Percentiles rank a stretch among this genome's conserved stretches.
Evolutionary conservation across 208 protist species (phyloP).

Genomic region (Leishmania major): DNA sequence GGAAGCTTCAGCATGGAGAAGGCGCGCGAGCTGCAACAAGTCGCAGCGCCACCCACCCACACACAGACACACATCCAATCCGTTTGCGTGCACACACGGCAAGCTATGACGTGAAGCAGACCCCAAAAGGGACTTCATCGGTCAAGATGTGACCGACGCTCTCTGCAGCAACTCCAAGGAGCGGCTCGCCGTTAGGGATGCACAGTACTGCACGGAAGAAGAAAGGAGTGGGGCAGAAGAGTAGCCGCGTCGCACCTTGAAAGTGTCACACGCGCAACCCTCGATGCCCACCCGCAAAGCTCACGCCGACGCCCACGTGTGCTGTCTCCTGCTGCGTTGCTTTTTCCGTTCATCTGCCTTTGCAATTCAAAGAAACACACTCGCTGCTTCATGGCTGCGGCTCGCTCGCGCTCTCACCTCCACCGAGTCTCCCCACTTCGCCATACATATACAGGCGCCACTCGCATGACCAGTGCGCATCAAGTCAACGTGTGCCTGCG

Average conservation of each 20-base stretch:
- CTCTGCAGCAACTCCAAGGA: not conserved
- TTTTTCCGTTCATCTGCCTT: not conserved
- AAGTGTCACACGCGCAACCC: not conserved
- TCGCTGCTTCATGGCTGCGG: not conserved
- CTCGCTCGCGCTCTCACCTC: not conserved
- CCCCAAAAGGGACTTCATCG: not conserved
- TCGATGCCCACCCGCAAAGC: not conserved
- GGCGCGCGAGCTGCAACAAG: not conserved
- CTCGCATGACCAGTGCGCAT: not conserved
- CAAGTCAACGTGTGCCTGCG: not conserved
- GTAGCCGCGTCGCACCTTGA: not conserved
- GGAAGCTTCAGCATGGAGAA: not conserved
- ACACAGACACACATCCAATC: not conserved
- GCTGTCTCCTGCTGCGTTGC: not conserved
- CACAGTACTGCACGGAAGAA: not conserved
- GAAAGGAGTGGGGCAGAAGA: not conserved
- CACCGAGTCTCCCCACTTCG: not conserved
- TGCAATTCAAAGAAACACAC: not conserved
- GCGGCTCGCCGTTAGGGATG: not conserved
- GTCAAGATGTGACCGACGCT: not conserved
- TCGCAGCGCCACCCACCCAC: not conserved
- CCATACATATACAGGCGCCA: not conserved
- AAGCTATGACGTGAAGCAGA: not conserved
- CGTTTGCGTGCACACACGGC: not conserved
- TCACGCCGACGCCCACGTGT: not conserved